Conservation (phyloP, 257 asterid species). For the Scutellaria minor region DNA sequence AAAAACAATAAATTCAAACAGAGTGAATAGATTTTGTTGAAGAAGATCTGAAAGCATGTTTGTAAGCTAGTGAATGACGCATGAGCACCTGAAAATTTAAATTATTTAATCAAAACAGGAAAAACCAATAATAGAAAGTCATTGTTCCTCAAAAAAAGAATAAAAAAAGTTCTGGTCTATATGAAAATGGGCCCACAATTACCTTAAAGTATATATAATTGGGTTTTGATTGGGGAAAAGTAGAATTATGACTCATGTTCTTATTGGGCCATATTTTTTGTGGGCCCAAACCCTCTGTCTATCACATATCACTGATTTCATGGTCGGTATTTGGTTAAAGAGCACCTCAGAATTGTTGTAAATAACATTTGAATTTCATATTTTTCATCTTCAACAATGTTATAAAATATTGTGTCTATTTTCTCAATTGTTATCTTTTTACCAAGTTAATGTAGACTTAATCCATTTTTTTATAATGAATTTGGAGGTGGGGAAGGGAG, state of each 20-base stretch:
- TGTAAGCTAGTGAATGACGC: neutral
- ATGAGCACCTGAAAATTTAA: neutral
- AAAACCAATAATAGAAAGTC: neutral
- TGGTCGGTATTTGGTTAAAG: too few species aligned
- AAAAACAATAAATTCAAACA: too few species aligned
- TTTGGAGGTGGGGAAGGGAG: too few species aligned
- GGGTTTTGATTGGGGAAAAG: too few species aligned
- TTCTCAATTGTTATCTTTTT: too few species aligned
- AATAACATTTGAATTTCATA: too few species aligned
- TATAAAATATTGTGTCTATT: too few species aligned
- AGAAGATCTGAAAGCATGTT: neutral
- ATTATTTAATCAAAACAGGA: neutral
- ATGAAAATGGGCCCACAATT: neutral
- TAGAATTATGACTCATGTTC: neutral
- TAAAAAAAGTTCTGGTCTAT: neutral
- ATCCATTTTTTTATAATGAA: too few species aligned
- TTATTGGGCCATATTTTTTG: conserved; percentile 21
- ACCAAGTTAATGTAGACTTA: too few species aligned
- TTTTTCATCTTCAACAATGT: too few species aligned
- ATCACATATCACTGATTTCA: neutral
- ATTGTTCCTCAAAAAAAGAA: too few species aligned
- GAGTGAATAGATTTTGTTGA: too few species aligned
- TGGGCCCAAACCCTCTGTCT: conserved; percentile 30
- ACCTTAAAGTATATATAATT: neutral
- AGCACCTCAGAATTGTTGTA: neutral